Evolutionary conservation across 129 eudicot genomes (phyloP).

Genomic region (Oenanthe sinensis): DNA sequence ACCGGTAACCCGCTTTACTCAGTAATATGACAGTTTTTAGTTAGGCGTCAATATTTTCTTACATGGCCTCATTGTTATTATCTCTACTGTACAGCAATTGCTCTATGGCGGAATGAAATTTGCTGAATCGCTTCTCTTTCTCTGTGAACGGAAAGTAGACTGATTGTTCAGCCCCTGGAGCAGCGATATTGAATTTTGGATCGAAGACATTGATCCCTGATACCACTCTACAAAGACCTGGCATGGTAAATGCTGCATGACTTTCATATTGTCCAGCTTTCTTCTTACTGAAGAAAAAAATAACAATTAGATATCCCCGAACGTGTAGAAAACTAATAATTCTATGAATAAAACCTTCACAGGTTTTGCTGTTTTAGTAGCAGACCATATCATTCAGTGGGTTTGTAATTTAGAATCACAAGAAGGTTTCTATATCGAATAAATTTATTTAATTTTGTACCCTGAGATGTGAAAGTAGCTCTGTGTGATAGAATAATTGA

Average conservation of each 20-base stretch:
- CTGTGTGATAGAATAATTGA: background rate
- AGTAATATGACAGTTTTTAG: background rate
- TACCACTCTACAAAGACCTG: constrained; percentile 74
- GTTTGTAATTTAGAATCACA: background rate
- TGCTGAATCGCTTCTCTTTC: constrained; percentile 38
- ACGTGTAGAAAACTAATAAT: background rate
- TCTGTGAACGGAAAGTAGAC: constrained; percentile 68
- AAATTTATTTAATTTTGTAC: background rate
- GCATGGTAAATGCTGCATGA: constrained; percentile 74
- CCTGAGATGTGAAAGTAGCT: background rate
- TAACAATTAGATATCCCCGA: background rate
- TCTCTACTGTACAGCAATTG: constrained; percentile 54
- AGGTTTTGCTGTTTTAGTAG: background rate
- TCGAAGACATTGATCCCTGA: constrained; percentile 77
- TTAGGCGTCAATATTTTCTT: constrained; percentile 21
- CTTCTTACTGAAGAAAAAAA: constrained; percentile 41
- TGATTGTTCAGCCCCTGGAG: constrained; percentile 88
- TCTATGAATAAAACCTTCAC: constrained; percentile 1
- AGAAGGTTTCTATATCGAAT: background rate
- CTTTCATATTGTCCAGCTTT: constrained; percentile 79
- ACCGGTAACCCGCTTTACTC: background rate
- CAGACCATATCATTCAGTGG: background rate
- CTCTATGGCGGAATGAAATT: constrained; percentile 68
- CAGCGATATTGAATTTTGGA: constrained; percentile 85
- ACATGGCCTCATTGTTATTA: constrained; percentile 67